A percentile compares a stretch with the other conserved stretches of the same genome.
These are phyloP conservation scores for Colletotrichum camelliae DNA, from an alignment of 2,329 filamentous ascomycete species.

Conservation along the genomic window DNA sequence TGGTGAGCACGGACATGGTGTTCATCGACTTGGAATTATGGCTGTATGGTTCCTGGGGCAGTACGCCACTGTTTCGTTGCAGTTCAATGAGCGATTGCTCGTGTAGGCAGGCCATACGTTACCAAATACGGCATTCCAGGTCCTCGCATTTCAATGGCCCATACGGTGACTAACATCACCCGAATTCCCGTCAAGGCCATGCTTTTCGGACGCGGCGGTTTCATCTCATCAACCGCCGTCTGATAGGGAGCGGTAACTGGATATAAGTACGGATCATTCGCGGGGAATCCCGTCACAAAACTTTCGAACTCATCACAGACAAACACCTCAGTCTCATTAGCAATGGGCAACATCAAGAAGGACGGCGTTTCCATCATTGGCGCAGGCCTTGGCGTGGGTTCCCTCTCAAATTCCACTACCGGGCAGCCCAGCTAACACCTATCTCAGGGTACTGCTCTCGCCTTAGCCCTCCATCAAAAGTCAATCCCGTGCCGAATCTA, in stretches of 20 bases:
- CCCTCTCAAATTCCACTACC: neutral
- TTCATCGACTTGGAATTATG: neutral
- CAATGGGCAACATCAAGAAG: neutral
- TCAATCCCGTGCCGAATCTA: neutral
- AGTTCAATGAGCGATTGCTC: neutral
- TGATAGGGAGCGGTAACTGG: neutral
- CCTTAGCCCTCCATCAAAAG: neutral
- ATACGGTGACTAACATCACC: neutral
- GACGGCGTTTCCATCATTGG: neutral
- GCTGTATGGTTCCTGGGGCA: fast-evolving
- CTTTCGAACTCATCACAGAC: neutral
- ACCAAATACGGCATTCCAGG: neutral
- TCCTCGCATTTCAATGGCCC: neutral
- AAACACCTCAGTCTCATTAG: neutral
- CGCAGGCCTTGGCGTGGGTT: neutral
- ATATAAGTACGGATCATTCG: neutral
- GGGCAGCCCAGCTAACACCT: neutral
- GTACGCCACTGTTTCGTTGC: neutral
- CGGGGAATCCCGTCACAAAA: neutral
- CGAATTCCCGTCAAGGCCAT: neutral
- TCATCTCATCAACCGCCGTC: neutral
- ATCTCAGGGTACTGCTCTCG: neutral
- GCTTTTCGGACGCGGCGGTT: neutral
- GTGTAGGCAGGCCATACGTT: neutral
- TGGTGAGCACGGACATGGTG: neutral